Conservation (phyloP, 1,284 basidiomycete genomes). For the Stygiomarasmius scandens region DNA sequence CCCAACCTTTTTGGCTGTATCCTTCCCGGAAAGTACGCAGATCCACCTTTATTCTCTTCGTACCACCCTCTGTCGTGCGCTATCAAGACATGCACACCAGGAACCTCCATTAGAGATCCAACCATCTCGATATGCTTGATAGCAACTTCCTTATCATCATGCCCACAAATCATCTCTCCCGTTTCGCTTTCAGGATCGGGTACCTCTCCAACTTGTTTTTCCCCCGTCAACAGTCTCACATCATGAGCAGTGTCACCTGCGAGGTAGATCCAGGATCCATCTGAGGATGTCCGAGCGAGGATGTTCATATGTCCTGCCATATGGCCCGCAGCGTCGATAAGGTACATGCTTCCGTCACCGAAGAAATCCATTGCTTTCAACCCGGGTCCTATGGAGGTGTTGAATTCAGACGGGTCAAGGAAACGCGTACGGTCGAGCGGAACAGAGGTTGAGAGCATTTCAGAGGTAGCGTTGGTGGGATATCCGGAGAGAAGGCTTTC, state of each 20-base stretch:
- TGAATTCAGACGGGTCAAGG: slow-evolving; percentile 29
- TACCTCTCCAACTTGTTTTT: slow-evolving; percentile 40
- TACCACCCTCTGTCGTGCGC: slow-evolving; percentile 60
- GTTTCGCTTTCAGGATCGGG: slow-evolving; percentile 17
- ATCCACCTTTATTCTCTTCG: slow-evolving; percentile 41
- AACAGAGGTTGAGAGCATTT: slow-evolving; percentile 37
- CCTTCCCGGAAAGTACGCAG: slow-evolving; percentile 6
- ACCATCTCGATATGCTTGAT: slow-evolving; percentile 46
- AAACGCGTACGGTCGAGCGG: slow-evolving; percentile 45
- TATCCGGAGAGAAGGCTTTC: slow-evolving; percentile 32
- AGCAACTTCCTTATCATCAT: slow-evolving; percentile 44
- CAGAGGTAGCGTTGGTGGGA: slow-evolving; percentile 39
- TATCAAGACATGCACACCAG: slow-evolving; percentile 48
- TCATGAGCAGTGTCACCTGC: slow-evolving; percentile 60
- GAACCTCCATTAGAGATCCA: slow-evolving; percentile 34
- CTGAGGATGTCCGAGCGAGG: slow-evolving; percentile 54
- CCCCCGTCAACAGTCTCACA: slow-evolving; percentile 49
- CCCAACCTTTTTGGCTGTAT: slow-evolving; percentile 1
- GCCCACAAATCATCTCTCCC: slow-evolving; percentile 36
- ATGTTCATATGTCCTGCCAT: slow-evolving; percentile 54
- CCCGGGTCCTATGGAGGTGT: slow-evolving; percentile 49
- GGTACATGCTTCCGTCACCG: slow-evolving; percentile 57
- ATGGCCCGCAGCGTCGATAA: slow-evolving; percentile 60
- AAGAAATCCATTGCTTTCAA: slow-evolving; percentile 53
- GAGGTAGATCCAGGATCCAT: slow-evolving; percentile 60